Percentiles rank a stretch among this genome's conserved stretches.
Conservation (phyloP, 2,329 filamentous ascomycete genomes). For the Malbranchea cinnamomea region DNA sequence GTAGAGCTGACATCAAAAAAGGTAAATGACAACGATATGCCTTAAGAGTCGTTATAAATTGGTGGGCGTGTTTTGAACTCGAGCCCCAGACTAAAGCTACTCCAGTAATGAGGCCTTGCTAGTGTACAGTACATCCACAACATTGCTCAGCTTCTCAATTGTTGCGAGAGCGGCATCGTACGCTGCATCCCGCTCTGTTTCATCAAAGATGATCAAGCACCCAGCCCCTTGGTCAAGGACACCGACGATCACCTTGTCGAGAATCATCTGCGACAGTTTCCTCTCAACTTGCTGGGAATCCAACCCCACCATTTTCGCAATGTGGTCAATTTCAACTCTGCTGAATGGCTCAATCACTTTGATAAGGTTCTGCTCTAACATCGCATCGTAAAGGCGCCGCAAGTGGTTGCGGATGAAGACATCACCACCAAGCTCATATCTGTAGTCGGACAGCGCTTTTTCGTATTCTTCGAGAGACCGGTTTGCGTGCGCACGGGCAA, state of each 20-base stretch:
- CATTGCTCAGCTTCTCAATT: slow-evolving; percentile 91
- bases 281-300: slow-evolving; percentile 95
- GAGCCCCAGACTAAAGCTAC: slow-evolving; percentile 40
- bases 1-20: no score
- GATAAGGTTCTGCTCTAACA: slow-evolving; percentile 98
- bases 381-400: slow-evolving; percentile 87
- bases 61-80: no score
- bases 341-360: slow-evolving; percentile 99
- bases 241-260: slow-evolving; percentile 97
- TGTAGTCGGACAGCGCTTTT: slow-evolving; percentile 74
- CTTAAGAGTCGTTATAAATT: no score
- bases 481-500: slow-evolving; percentile 88
- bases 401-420: slow-evolving; percentile 95
- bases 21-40: no score
- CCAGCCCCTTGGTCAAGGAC: slow-evolving; percentile 96
- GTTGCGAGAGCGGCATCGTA: slow-evolving; percentile 91
- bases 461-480: slow-evolving; percentile 96
- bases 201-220: slow-evolving; percentile 92
- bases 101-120: slow-evolving; percentile 94
- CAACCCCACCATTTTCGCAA: slow-evolving; percentile 93
- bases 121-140: slow-evolving; percentile 93
- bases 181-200: slow-evolving; percentile 80
- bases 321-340: slow-evolving; percentile 88
- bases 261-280: slow-evolving; percentile 98
- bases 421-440: slow-evolving; percentile 86